Base-by-base conservation (phyloP, 2,329 filamentous ascomycete species). In the Bipolaris bicolor region DNA sequence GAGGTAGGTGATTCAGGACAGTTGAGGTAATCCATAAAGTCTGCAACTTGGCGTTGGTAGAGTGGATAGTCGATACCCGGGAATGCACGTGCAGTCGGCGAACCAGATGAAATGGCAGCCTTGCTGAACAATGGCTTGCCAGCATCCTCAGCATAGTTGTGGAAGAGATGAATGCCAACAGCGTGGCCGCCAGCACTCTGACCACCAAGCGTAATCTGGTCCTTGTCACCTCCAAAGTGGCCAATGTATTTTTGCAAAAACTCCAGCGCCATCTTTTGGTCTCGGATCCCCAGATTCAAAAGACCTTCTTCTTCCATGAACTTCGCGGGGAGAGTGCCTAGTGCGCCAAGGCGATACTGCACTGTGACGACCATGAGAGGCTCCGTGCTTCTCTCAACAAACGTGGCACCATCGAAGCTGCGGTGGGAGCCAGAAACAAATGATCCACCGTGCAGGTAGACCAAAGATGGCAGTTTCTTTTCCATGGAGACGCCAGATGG, bases 191-290 rank as follows among this genome's bases (percentile, higher is more conserved):
- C 78, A 18, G 77, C 77, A 40, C 74, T 75, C 40, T 78, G 76
- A 1, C 79, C 78, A 49, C 72, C 77, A 5, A 80, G 66, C 1
- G 73, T 79, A 49, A 81, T 75, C 3, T 71, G 62, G 22, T 71
- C 58, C 7, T 74, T 67, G 60, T 81, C 77, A 13, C 78, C 79
- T 4, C 68, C 79, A 73, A 70, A 74, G 40, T 58, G 54, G 57
- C 50, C 46, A 20, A 79, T 73, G 49, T 81, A 79, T 40, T 77
- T 70, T 10, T 75, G 69, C 18, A 79, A 54, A 63, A 79, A 81
- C 55, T 78, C 73, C 15, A 76, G 62, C 36, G 66, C 58, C 62
- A 68, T 61, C 26, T 55, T 66, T 55, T 72, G 69, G 46, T 76
- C 73, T 2, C 66, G 56, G 9, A 77, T 44, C 0, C 71, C 73